phyloP scores from a whole-genome alignment of 305 asterid genomes.

The Ilex paraguariensis region DNA sequence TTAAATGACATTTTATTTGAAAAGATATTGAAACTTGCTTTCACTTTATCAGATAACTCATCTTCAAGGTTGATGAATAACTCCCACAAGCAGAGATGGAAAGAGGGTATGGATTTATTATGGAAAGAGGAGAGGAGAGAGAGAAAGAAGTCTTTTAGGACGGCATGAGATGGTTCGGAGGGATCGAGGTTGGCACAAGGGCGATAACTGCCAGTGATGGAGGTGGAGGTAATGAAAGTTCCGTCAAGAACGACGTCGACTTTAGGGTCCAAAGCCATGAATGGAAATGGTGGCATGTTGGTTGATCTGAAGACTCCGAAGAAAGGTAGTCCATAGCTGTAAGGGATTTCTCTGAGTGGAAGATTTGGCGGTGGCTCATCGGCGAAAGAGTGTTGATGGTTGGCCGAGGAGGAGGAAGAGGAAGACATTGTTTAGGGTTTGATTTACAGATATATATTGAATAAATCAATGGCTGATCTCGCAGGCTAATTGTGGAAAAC shows the following conservation, averaged over 20 bases:
- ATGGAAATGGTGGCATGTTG: slow-evolving; percentile 59
- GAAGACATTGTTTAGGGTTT: background rate
- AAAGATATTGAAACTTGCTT: slow-evolving; percentile 23
- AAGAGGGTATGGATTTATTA: slow-evolving; percentile 27
- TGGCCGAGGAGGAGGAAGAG: too few species aligned
- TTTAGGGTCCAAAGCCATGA: slow-evolving; percentile 25
- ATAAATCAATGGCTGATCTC: too few species aligned
- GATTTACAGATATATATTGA: too few species aligned
- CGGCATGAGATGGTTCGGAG: slow-evolving; percentile 28
- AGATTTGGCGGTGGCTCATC: background rate
- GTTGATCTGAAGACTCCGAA: slow-evolving; percentile 38
- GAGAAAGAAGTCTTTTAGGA: slow-evolving; percentile 29
- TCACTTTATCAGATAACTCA: slow-evolving; percentile 22
- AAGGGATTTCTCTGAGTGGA: slow-evolving; percentile 35
- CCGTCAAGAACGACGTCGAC: slow-evolving; percentile 50
- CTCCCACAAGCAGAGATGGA: slow-evolving; percentile 10
- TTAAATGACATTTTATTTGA: slow-evolving; percentile 41
- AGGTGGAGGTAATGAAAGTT: slow-evolving; percentile 36
- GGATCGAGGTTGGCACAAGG: slow-evolving; percentile 45
- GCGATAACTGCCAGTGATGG: slow-evolving; percentile 44
- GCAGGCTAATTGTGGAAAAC: too few species aligned
- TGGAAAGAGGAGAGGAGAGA: slow-evolving; percentile 21
- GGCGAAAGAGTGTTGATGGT: too few species aligned
- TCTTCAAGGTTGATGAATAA: slow-evolving; percentile 36
- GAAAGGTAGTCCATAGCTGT: slow-evolving; percentile 31